Conservation (phyloP, 805 yeast genomes). For the Babjeviella inositovora region DNA sequence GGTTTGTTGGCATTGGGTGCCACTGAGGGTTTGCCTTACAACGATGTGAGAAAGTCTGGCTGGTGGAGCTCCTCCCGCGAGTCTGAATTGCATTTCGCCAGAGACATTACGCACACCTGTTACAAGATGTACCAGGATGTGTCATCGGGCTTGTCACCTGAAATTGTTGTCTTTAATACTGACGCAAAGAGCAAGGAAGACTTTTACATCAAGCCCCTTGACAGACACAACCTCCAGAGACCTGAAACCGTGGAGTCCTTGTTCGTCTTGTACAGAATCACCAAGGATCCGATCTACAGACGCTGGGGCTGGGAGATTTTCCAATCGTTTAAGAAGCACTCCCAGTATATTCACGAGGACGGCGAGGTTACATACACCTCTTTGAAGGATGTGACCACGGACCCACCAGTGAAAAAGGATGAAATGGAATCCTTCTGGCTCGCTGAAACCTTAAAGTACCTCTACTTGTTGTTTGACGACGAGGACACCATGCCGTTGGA, state of each 20-base stretch:
- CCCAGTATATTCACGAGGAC: slow-evolving; percentile 27
- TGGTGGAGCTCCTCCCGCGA: slow-evolving; percentile 45
- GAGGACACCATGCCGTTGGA: slow-evolving; percentile 46
- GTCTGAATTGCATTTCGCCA: slow-evolving; percentile 51
- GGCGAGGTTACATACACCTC: slow-evolving; percentile 45
- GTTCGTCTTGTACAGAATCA: slow-evolving; percentile 63
- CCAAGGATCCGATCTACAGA: slow-evolving; percentile 69
- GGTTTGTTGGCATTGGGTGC: slow-evolving; percentile 84
- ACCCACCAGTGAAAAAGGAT: slow-evolving; percentile 39
- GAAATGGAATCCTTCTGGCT: slow-evolving; percentile 90
- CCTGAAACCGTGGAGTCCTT: slow-evolving; percentile 91
- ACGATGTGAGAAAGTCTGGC: slow-evolving; percentile 33
- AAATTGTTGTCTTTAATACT: slow-evolving; percentile 70
- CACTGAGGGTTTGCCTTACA: slow-evolving; percentile 50
- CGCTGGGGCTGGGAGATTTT: slow-evolving; percentile 86
- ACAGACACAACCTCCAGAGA: slow-evolving; percentile 75
- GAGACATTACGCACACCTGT: slow-evolving; percentile 67
- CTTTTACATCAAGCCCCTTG: slow-evolving; percentile 53
- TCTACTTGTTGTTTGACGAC: slow-evolving; percentile 53
- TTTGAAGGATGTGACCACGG: slow-evolving; percentile 44
- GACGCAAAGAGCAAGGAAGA: slow-evolving; percentile 27
- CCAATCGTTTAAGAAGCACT: slow-evolving; percentile 45
- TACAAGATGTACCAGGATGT: slow-evolving; percentile 68
- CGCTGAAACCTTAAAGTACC: slow-evolving; percentile 82
- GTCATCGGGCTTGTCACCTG: slow-evolving; percentile 74